Base-by-base conservation (phyloP, 2,329 filamentous ascomycete genomes). In the Neofusicoccum sp. region DNA sequence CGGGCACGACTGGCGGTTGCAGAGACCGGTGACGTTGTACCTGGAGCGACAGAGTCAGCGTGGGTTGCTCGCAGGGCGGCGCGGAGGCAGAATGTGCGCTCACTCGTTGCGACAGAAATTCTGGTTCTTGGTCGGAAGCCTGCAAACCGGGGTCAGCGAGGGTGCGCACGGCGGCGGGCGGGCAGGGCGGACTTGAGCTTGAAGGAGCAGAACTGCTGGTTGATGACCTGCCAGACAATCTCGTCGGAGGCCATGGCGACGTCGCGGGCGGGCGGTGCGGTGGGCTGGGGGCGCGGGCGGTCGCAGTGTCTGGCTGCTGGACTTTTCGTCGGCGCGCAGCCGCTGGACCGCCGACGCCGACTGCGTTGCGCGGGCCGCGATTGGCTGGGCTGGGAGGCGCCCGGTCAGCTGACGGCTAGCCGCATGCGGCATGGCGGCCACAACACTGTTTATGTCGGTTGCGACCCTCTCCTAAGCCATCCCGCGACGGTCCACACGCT, bases 211-310 rank as follows among this genome's bases (percentile, higher is more conserved):
- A 95, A 96, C 73, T 93, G 90, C 78, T 95, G 90, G 78, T 96
- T 96, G 68, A 97, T 96, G 61, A 97, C 90, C 75, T 93, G 88
- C 95, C 95, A 99, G 65, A 98, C 89, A 66, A 98, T 96, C 78
- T 98, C 93, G 82, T 98, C 93, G 65, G 91, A 96, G 8, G 59
- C 59, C 59, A 61, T 61, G 47, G 47, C 31, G 36, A 14, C 14
- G 24, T 8, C 14, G 34, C 9, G 38, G 28, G n/a, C 34, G 20
- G 30, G 49, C 11, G 31, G n/a, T 11, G 53, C 30, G 16, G 41
- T 31, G 30, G 41, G 36, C 34, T 34, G 43, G 30, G 16, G n/a
- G 9, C 24, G 16, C 33, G 26, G 20, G 34, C 34, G 34, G 9
- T 31, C 34, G 53, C 31, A 24, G 3, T 34, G 53, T 8, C n/a